These are phyloP conservation scores for Pseudogymnoascus sp. DNA, from an alignment of 2,329 filamentous ascomycete genomes.

Conservation along the genomic window DNA sequence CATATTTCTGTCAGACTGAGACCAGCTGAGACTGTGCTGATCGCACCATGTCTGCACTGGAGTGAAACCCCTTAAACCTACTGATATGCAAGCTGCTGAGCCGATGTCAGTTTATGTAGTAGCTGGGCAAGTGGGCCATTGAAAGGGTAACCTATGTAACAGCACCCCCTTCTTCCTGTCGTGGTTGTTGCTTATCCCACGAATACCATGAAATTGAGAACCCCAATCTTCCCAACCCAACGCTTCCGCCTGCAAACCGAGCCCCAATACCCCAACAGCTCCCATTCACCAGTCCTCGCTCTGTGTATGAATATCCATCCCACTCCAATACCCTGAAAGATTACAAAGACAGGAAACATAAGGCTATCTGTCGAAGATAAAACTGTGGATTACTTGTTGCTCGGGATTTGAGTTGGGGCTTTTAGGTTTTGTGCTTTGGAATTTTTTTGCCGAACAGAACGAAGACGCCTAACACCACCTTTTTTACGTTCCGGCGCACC, in stretches of 20 bases:
- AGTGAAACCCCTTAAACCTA: background rate
- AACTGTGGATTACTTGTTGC: too few species aligned
- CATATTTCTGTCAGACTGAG: background rate
- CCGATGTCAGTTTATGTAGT: background rate
- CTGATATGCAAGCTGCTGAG: background rate
- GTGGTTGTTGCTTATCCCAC: background rate
- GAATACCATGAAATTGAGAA: background rate
- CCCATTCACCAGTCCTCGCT: background rate
- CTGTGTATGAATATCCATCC: too few species aligned
- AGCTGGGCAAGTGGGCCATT: background rate
- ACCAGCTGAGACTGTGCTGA: background rate
- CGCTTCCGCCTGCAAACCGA: background rate
- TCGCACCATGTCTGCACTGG: background rate
- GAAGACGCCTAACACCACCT: background rate
- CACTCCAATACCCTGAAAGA: too few species aligned
- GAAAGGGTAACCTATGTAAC: background rate
- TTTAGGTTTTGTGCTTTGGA: background rate
- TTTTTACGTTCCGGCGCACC: too few species aligned
- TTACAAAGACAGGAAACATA: too few species aligned
- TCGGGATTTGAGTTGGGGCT: too few species aligned
- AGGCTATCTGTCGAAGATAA: background rate
- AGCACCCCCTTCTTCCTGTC: background rate
- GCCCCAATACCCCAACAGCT: background rate
- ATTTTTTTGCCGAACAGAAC: background rate
- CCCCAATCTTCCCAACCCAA: background rate